These are phyloP conservation scores for Candida tropicalis DNA, from an alignment of 1,139 yeast genomes.

Conservation along the genomic window DNA sequence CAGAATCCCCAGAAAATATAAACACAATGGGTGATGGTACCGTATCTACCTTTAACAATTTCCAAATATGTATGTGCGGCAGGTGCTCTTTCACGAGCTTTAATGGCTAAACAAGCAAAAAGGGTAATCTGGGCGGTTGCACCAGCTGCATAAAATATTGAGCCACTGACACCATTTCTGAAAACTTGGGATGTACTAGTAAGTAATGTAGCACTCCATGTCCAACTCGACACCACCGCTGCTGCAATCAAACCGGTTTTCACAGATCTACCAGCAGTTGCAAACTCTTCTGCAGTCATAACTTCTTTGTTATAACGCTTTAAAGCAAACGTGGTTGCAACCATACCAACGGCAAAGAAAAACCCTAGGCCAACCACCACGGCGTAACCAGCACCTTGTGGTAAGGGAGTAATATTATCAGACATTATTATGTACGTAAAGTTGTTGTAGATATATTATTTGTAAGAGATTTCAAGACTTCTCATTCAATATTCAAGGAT, in stretches of 20 bases:
- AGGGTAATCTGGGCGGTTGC: slow-evolving; percentile 56
- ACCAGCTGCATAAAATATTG: slow-evolving; percentile 55
- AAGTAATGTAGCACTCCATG: slow-evolving; percentile 88
- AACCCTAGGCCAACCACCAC: slow-evolving; percentile 87
- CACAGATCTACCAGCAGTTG: slow-evolving; percentile 85
- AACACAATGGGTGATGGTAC: slow-evolving; percentile 62
- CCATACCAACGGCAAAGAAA: slow-evolving; percentile 79
- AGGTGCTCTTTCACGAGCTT: slow-evolving; percentile 59
- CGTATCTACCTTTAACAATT: slow-evolving; percentile 54
- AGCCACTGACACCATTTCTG: slow-evolving; percentile 69
- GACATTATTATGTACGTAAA: slow-evolving; percentile 2
- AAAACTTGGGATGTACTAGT: slow-evolving; percentile 80
- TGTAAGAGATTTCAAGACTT: too few relatives aligned
- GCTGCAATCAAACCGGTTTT: slow-evolving; percentile 80
- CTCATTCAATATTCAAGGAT: too few relatives aligned
- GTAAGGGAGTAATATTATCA: slow-evolving; percentile 25
- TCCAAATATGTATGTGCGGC: slow-evolving; percentile 61
- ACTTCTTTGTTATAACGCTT: slow-evolving; percentile 78
- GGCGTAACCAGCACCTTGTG: slow-evolving; percentile 90
- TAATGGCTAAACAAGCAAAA: slow-evolving; percentile 55
- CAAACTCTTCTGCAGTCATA: slow-evolving; percentile 86
- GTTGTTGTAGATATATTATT: too few relatives aligned
- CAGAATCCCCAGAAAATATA: slow-evolving; percentile 79
- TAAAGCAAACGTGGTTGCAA: slow-evolving; percentile 66
- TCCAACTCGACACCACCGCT: slow-evolving; percentile 91